Conservation (phyloP, 306 rosid genomes). For the Pterocarpus santalinus region DNA sequence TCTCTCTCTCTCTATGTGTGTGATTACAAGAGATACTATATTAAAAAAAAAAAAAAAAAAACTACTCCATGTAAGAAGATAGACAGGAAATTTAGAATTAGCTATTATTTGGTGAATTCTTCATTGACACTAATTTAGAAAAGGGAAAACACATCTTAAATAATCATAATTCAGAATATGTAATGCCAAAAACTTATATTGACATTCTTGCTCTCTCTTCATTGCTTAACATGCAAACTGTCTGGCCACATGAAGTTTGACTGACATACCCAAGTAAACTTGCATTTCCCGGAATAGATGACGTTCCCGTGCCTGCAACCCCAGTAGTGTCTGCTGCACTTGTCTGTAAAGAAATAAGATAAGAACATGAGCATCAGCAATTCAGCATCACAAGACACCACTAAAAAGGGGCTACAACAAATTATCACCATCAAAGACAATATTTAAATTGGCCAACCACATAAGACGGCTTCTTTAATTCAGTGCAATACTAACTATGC, state of each 20-base stretch:
- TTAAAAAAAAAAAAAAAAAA: neutral
- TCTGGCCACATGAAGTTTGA: slow-evolving; percentile 8
- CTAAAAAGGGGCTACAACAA: slow-evolving; percentile 25
- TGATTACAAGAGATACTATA: neutral
- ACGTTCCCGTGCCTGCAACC: slow-evolving; percentile 57
- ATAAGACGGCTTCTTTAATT: neutral
- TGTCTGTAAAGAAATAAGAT: slow-evolving; percentile 57
- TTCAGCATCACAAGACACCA: slow-evolving; percentile 42
- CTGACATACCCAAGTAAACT: slow-evolving; percentile 90
- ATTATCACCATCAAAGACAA: slow-evolving; percentile 35
- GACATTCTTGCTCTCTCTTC: neutral
- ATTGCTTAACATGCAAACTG: slow-evolving; percentile 36
- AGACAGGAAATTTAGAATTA: slow-evolving; percentile 10
- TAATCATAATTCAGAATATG: slow-evolving; percentile 13
- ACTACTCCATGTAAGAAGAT: neutral
- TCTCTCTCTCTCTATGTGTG: too few relatives aligned
- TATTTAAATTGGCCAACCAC: slow-evolving; percentile 2
- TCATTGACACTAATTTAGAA: neutral
- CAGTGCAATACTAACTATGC: neutral
- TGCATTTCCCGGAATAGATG: slow-evolving; percentile 84
- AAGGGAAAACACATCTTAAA: slow-evolving; percentile 2
- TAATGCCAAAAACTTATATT: slow-evolving; percentile 15
- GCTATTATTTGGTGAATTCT: slow-evolving; percentile 15
- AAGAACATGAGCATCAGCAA: slow-evolving; percentile 33
- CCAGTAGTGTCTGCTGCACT: slow-evolving; percentile 71